Percentiles rank a stretch among this genome's conserved stretches.
Evolutionary conservation across 257 asterid genomes (phyloP).

Genomic region (Solanum tacnaense): DNA sequence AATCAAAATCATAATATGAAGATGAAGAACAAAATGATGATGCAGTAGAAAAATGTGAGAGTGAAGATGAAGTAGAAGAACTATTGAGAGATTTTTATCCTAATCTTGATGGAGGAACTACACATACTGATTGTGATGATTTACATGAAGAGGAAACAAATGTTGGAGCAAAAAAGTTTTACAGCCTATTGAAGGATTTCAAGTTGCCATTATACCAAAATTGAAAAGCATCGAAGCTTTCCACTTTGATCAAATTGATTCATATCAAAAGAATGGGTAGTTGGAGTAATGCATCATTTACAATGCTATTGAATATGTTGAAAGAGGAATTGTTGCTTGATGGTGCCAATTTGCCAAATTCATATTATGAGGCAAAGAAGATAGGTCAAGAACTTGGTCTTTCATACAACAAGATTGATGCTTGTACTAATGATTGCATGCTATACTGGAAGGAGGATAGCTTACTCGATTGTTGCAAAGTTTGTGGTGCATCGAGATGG

Average conservation of each 20-base stretch:
- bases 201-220: background rate
- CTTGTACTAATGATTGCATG: background rate
- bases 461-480: background rate
- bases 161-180: background rate
- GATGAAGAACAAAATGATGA: background rate
- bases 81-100: background rate
- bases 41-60: background rate
- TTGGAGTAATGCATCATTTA: background rate
- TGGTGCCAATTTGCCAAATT: background rate
- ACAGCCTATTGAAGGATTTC: no score
- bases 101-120: background rate
- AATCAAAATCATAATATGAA: no score
- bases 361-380: background rate
- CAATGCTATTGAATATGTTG: no score
- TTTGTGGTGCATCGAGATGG: background rate
- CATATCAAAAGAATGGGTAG: background rate
- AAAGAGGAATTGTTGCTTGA: background rate
- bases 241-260: background rate
- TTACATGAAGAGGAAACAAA: background rate
- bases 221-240: background rate
- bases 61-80: background rate
- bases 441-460: background rate
- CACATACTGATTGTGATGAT: background rate
- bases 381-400: background rate
- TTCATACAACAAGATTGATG: background rate